phyloP scores from a whole-genome alignment of 2,329 filamentous ascomycete genomes.

The Fusarium compactum region DNA sequence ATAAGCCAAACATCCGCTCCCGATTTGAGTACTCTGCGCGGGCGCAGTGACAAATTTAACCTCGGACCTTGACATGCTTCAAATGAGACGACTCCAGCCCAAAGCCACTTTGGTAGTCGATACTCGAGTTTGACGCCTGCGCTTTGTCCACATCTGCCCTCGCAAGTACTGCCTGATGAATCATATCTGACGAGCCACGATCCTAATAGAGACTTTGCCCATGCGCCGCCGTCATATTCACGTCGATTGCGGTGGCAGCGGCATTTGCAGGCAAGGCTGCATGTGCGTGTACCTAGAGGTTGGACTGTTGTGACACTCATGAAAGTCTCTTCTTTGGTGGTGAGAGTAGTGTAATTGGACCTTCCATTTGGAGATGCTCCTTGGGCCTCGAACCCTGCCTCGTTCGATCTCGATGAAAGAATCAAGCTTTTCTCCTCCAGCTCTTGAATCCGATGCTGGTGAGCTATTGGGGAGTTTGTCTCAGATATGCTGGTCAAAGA shows the following conservation, averaged over 20 bases:
- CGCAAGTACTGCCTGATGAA: rapidly evolving
- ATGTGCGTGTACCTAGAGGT: background rate
- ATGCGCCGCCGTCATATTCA: background rate
- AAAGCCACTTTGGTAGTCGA: constrained; percentile 26
- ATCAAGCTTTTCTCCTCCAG: rapidly evolving
- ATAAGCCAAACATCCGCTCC: too few relatives aligned
- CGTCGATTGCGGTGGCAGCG: constrained; percentile 6
- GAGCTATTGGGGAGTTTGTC: rapidly evolving
- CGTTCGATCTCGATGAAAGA: rapidly evolving
- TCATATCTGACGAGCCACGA: constrained; percentile 19
- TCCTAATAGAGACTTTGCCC: background rate
- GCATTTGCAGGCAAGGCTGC: constrained; percentile 9
- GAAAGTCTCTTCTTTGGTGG: background rate
- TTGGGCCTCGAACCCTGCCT: rapidly evolving
- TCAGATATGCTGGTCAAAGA: rapidly evolving
- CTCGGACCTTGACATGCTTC: background rate
- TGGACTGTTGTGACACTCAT: background rate
- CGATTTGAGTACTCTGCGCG: background rate
- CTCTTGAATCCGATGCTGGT: rapidly evolving
- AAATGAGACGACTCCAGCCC: background rate
- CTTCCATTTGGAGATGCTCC: rapidly evolving
- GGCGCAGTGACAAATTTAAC: constrained; percentile 1
- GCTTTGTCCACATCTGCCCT: rapidly evolving
- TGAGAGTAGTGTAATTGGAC: background rate
- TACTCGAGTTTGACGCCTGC: background rate